Percentiles rank a stretch among this genome's conserved stretches.
Conservation (phyloP, 352 stramenopile species). For the Phytophthora tubulina region DNA sequence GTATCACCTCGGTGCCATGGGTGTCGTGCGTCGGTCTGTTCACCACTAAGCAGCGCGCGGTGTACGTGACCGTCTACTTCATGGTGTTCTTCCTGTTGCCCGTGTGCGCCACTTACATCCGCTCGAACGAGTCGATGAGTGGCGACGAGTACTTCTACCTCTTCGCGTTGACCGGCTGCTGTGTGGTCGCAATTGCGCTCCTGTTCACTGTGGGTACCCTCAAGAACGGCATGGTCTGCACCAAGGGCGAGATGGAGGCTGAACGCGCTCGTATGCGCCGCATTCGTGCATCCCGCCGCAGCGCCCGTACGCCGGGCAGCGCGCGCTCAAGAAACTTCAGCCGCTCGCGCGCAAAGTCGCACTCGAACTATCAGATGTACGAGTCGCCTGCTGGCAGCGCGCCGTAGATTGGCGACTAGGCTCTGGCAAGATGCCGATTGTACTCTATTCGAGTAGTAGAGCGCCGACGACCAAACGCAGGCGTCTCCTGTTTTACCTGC, state of each 20-base stretch:
- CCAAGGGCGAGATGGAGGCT: constrained; percentile 63
- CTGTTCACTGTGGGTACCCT: constrained; percentile 65
- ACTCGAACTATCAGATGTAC: constrained; percentile 79
- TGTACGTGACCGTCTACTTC: constrained; percentile 77
- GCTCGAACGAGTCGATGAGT: constrained; percentile 40
- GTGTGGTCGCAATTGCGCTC: constrained; percentile 52
- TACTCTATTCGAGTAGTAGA: constrained; percentile 35
- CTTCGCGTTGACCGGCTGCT: constrained; percentile 59
- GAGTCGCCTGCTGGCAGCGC: constrained; percentile 65
- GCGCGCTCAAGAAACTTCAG: constrained; percentile 71
- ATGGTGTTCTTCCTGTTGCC: constrained; percentile 81
- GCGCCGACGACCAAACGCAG: constrained; percentile 3
- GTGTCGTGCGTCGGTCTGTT: constrained; percentile 81
- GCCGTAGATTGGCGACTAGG: constrained; percentile 44
- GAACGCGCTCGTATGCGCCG: constrained; percentile 65
- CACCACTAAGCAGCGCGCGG: constrained; percentile 62
- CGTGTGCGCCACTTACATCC: constrained; percentile 54
- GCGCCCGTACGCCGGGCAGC: constrained; percentile 63
- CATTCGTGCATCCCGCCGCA: constrained; percentile 60
- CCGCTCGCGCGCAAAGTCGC: constrained; percentile 68
- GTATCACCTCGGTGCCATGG: constrained; percentile 79
- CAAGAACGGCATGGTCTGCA: constrained; percentile 79
- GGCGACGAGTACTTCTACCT: constrained; percentile 68
- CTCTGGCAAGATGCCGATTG: constrained; percentile 32
- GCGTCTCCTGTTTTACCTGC: constrained; percentile 33